Base-by-base conservation (phyloP, 1,284 basidiomycete genomes). In the Filobasidium uniguttulatum region DNA sequence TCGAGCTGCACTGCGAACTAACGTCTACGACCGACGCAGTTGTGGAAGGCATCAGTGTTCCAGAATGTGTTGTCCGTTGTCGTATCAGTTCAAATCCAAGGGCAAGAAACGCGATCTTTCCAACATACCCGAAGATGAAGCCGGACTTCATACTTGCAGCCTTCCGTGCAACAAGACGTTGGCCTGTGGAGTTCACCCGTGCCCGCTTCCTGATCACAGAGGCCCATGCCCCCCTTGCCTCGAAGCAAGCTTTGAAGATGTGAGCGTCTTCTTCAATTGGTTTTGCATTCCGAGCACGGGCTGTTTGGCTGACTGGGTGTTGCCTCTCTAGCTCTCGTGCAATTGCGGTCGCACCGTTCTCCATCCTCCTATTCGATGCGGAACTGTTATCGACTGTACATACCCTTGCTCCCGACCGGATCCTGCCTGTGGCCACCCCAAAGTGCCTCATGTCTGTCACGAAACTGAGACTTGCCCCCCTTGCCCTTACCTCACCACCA, bases 211-310 rank as follows among this genome's bases (percentile, higher is more conserved):
- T 28, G 89, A 94, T 62, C 90, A 96, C 67, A 78, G 75, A 54
- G 85, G 85, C 0, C 68, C 75, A 0, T 94, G 90, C 62, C 80
- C 77, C 2, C 75, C 80, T 10, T 94, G 90, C 67, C 71, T 91
- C 46, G 75, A 80, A 60, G 88, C 86, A 31, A 82, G 82, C 0
- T 96, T 90, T 57, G 87, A 91, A 49, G 90, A 94, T 76, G 82
- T 82, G 55, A 38, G 73, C 66, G 5, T 15, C 29, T 31, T 26
- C 9, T 17, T 14, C 23, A 3, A 25, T 12, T 10, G 6, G 10
- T 33, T 10, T 34, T 22, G 20, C 15, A 17, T 29, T 15, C 23
- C 12, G 10, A 17, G 33, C 30, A 26, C 23, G 6, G 20, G 6
- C 19, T 29, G 37, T 5, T n/a, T n/a, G n/a, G n/a, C n/a, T n/a